phyloP scores from a whole-genome alignment of 2,329 filamentous ascomycete genomes.

The Metarhizium humberi region DNA sequence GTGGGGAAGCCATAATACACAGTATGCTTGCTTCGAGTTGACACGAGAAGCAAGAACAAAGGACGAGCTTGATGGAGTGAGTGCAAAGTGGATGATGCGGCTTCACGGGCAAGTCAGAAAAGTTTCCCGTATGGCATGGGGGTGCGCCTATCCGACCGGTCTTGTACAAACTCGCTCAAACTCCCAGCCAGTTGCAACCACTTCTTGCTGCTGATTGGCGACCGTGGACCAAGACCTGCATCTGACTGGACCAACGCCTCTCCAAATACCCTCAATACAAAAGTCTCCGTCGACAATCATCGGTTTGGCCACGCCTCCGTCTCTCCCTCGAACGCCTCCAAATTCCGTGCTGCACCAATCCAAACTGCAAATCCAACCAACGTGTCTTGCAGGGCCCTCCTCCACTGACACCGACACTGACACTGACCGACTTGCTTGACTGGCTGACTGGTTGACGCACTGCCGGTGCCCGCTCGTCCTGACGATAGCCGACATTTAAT shows the following conservation, averaged over 20 bases:
- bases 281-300: no score
- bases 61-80: not conserved
- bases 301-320: no score
- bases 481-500: no score
- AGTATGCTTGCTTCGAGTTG: not conserved
- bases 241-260: slow-evolving; percentile 15
- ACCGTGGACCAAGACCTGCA: slow-evolving; percentile 15
- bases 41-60: not conserved
- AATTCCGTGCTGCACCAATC: not conserved
- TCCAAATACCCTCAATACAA: not conserved
- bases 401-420: no score
- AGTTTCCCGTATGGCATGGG: not conserved
- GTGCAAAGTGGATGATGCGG: no score
- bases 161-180: no score
- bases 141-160: slow-evolving; percentile 2
- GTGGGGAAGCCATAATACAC: not conserved
- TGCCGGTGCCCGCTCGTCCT: no score
- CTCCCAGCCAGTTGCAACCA: not conserved
- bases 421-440: no score
- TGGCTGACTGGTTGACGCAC: no score
- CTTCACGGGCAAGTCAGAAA: no score
- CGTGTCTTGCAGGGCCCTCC: not conserved
- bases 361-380: not conserved
- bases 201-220: slow-evolving; percentile 13
- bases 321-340: not conserved